These are phyloP conservation scores for Aspergillus sclerotioniger DNA, from an alignment of 495 filamentous ascomycete species.

Conservation along the genomic window DNA sequence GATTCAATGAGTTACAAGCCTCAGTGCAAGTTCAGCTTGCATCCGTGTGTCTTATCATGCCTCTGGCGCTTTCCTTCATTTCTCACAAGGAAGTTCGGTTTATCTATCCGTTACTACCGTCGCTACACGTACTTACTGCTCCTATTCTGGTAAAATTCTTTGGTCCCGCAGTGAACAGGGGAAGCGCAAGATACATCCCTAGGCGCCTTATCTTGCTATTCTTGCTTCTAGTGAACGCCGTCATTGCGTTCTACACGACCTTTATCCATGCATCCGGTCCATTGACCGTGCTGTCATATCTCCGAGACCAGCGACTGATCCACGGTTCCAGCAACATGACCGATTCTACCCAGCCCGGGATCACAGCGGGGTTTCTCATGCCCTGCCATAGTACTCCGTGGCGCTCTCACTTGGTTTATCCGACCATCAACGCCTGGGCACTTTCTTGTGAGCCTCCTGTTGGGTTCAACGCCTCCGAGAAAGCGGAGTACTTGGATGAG, in stretches of 20 bases:
- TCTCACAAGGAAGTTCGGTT: conserved; percentile 98
- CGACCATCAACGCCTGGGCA: conserved; percentile 76
- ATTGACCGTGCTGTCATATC: conserved; percentile 66
- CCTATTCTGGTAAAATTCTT: conserved; percentile 66
- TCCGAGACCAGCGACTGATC: conserved; percentile 67
- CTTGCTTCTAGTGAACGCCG: conserved; percentile 63
- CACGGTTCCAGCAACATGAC: conserved; percentile 31
- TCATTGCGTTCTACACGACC: conserved; percentile 72
- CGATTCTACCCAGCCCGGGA: conserved; percentile 20
- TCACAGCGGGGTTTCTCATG: conserved; percentile 87
- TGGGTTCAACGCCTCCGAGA: conserved; percentile 53
- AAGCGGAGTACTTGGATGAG: conserved; percentile 74
- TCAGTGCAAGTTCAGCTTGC: conserved; percentile 57
- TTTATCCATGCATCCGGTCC: conserved; percentile 77
- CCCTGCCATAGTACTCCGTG: conserved; percentile 98
- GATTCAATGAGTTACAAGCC: conserved; percentile 28
- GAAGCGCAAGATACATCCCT: conserved; percentile 31
- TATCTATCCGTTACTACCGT: conserved; percentile 87
- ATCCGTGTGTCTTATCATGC: conserved; percentile 57
- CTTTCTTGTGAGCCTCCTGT: conserved; percentile 90
- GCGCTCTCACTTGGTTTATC: conserved; percentile 79
- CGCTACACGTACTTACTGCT: conserved; percentile 77
- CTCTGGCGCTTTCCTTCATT: conserved; percentile 67
- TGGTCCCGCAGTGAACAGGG: conserved; percentile 38
- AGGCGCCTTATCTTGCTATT: conserved; percentile 55